Conservation (phyloP, 805 yeast genomes). For the Candida orba region DNA sequence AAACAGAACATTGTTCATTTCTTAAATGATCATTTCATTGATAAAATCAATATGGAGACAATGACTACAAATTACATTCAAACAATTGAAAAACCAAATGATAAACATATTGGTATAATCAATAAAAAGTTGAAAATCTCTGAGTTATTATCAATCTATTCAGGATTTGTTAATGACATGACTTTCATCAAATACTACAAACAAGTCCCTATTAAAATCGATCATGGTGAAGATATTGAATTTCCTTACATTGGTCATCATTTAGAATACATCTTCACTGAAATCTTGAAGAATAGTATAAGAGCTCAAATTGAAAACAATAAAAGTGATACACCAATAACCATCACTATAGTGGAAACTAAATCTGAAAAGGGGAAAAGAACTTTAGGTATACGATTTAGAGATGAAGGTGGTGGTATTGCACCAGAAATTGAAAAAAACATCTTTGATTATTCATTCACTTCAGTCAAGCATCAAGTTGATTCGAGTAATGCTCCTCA, state of each 20-base stretch:
- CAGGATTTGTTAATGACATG: conserved; percentile 75
- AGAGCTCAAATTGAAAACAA: conserved; percentile 79
- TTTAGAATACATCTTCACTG: conserved; percentile 81
- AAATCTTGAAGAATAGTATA: conserved; percentile 78
- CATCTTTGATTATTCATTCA: conserved; percentile 80
- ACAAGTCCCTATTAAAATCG: conserved; percentile 52
- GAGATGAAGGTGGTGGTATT: conserved; percentile 90
- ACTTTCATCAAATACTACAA: conserved; percentile 79
- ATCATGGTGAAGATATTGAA: conserved; percentile 45
- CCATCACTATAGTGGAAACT: conserved; percentile 37
- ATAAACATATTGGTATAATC: conserved; percentile 56
- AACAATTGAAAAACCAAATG: conserved; percentile 38
- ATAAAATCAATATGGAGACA: conserved; percentile 80
- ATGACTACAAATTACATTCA: conserved; percentile 80
- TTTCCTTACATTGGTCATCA: conserved; percentile 86
- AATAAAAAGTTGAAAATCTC: conserved; percentile 61
- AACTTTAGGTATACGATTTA: conserved; percentile 57
- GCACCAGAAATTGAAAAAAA: conserved; percentile 55
- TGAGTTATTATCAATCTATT: conserved; percentile 53
- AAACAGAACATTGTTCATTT: conserved; percentile 49
- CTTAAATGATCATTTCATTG: conserved; percentile 69
- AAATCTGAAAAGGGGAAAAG: conserved; percentile 18
- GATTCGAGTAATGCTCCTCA: conserved; percentile 36
- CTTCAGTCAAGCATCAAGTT: conserved; percentile 61
- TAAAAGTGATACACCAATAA: conserved; percentile 32